phyloP scores from a whole-genome alignment of 148 eudicot species.

The Silene uniflora region DNA sequence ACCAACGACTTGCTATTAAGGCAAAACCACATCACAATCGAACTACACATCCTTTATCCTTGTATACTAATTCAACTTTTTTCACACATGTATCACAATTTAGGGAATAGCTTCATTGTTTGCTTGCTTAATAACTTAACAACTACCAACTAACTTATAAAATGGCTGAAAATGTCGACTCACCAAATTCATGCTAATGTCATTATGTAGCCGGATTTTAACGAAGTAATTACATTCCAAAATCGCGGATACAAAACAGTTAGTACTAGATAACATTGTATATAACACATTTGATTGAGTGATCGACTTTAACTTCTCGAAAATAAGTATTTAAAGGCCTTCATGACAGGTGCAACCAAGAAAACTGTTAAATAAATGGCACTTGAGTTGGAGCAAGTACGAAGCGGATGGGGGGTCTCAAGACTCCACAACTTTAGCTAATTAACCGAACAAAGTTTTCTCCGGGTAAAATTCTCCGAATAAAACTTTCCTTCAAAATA shows the following conservation, averaged over 20 bases:
- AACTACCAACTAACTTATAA: background rate
- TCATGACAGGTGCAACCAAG: constrained; percentile 18
- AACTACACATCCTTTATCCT: background rate
- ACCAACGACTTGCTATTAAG: background rate
- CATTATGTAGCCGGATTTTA: background rate
- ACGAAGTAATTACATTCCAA: constrained; percentile 11
- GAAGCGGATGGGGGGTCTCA: background rate
- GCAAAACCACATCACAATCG: background rate
- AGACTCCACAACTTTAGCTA: background rate
- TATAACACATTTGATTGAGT: constrained; percentile 5
- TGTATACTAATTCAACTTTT: too few species aligned
- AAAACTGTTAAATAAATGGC: constrained; percentile 13
- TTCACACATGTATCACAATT: background rate
- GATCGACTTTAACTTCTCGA: constrained; percentile 9
- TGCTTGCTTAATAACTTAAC: constrained; percentile 7
- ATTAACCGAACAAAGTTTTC: background rate
- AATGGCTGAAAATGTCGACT: background rate
- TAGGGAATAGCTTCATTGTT: background rate
- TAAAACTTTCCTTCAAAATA: constrained; percentile 3
- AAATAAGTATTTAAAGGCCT: constrained; percentile 20
- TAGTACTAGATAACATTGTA: constrained; percentile 6
- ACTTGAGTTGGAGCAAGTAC: background rate
- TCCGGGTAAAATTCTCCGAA: background rate
- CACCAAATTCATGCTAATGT: constrained; percentile 1
- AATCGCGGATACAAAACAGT: constrained; percentile 15